phyloP scores from a whole-genome alignment of 202 grass and related monocot genomes.

The Panicum hallii region DNA sequence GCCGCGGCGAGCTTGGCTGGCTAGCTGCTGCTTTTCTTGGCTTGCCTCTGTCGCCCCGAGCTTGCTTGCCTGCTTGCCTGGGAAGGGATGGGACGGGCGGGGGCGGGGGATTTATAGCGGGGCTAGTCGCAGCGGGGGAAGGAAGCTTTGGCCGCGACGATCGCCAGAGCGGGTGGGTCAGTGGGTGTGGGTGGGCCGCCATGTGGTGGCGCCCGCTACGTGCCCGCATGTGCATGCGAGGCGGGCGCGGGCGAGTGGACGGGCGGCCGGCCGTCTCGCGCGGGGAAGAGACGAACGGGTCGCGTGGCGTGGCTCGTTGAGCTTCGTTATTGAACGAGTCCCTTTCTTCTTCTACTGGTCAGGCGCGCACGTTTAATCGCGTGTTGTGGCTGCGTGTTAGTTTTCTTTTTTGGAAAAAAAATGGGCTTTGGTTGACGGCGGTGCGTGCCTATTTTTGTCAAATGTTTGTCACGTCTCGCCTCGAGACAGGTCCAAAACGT shows the following conservation, averaged over 20 bases:
- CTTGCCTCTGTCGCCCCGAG: constrained; percentile 25
- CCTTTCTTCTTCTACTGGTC: neutral
- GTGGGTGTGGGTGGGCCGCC: neutral
- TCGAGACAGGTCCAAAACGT: neutral
- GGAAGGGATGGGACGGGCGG: constrained; percentile 2
- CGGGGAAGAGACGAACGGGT: constrained; percentile 18
- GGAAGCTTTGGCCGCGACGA: neutral
- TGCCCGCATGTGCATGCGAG: constrained; percentile 46
- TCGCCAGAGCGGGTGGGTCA: neutral
- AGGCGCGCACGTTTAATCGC: neutral
- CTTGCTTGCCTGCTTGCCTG: constrained; percentile 55
- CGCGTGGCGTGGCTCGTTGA: neutral
- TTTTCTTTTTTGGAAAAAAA: neutral
- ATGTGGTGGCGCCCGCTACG: constrained; percentile 43
- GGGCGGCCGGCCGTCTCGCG: constrained; percentile 36
- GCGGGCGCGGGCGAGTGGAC: constrained; percentile 9
- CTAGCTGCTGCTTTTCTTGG: constrained; percentile 7
- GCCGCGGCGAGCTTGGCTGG: neutral
- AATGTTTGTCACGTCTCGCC: neutral
- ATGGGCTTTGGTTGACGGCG: neutral
- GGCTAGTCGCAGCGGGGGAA: constrained; percentile 14
- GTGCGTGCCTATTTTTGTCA: neutral
- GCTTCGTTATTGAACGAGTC: constrained; percentile 21
- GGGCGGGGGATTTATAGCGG: constrained; percentile 52
- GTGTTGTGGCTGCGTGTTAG: neutral